phyloP scores from a whole-genome alignment of 768 basidiomycete genomes.

The Pisolithus microcarpus region DNA sequence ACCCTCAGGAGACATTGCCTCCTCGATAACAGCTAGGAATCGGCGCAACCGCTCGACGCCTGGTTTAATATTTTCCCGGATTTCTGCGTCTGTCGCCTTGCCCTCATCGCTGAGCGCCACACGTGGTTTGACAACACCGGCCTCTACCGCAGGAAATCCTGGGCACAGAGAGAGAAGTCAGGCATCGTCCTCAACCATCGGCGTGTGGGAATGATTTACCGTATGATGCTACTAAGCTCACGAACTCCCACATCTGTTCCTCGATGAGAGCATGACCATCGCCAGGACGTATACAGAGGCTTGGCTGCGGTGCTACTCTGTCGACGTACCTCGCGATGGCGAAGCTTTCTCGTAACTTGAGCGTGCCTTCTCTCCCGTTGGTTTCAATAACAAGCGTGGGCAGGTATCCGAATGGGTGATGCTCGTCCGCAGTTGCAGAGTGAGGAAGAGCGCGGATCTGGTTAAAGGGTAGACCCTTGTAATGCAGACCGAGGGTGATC shows the following conservation, averaged over 20 bases:
- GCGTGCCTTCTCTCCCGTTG: constrained; percentile 14
- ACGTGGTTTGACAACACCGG: constrained; percentile 27
- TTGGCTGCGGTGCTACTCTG: constrained; percentile 23
- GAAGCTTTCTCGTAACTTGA: constrained; percentile 22
- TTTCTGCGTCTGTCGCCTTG: constrained; percentile 13
- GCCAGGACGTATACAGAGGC: constrained; percentile 14
- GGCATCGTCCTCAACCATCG: not conserved
- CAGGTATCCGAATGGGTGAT: constrained; percentile 27
- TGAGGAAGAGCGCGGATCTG: constrained; percentile 21
- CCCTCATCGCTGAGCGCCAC: constrained; percentile 21
- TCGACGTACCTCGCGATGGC: constrained; percentile 26
- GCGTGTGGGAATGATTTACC: not conserved
- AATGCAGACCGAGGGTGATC: constrained; percentile 22
- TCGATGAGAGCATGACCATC: constrained; percentile 15
- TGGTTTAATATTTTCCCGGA: constrained; percentile 12
- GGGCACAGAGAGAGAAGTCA: not conserved
- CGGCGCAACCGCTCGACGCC: constrained; percentile 13
- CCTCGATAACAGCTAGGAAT: constrained; percentile 15
- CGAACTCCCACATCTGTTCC: constrained; percentile 31
- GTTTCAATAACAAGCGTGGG: constrained; percentile 25
- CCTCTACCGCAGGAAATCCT: constrained; percentile 26
- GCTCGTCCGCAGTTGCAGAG: constrained; percentile 20
- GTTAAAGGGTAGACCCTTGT: constrained; percentile 23
- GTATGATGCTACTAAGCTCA: constrained; percentile 11
- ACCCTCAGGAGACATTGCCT: constrained; percentile 20